phyloP scores from a whole-genome alignment of 2,329 filamentous ascomycete genomes.

The Alternaria triticimaculans region DNA sequence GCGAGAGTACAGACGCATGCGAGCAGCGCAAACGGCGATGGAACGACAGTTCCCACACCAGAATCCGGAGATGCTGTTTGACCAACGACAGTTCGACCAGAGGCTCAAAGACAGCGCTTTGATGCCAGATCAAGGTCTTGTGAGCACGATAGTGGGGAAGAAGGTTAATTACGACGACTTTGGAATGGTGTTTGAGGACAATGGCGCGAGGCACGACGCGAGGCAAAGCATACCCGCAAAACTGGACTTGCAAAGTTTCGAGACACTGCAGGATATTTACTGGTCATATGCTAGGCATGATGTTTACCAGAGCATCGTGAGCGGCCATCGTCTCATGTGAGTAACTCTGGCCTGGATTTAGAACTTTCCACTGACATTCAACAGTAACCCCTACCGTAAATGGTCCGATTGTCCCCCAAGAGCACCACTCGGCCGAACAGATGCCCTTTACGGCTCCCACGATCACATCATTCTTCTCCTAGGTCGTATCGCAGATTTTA shows the following conservation, averaged over 20 bases:
- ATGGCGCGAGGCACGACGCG: slow-evolving; percentile 37
- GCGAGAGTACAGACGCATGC: slow-evolving; percentile 71
- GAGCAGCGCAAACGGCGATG: slow-evolving; percentile 55
- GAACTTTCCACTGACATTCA: slow-evolving; percentile 26
- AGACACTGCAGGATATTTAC: slow-evolving; percentile 82
- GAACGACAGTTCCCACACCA: slow-evolving; percentile 45
- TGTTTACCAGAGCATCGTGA: slow-evolving; percentile 86
- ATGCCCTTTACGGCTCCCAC: slow-evolving; percentile 84
- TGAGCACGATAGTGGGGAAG: slow-evolving; percentile 65
- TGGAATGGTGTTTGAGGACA: slow-evolving; percentile 56
- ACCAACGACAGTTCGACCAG: slow-evolving; percentile 34
- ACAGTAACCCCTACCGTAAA: slow-evolving; percentile 76
- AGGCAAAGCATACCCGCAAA: slow-evolving; percentile 40
- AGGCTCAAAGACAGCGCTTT: slow-evolving; percentile 56
- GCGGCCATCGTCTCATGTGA: slow-evolving; percentile 84
- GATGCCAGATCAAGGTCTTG: slow-evolving; percentile 56
- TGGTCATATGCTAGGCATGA: slow-evolving; percentile 99
- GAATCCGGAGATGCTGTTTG: slow-evolving; percentile 41
- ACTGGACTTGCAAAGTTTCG: slow-evolving; percentile 77
- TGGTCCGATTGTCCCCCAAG: slow-evolving; percentile 91
- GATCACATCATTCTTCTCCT: slow-evolving; percentile 87
- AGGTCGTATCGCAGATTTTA: slow-evolving; percentile 79
- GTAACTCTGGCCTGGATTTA: slow-evolving; percentile 44
- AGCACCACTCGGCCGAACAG: slow-evolving; percentile 75
- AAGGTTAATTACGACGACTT: slow-evolving; percentile 65